Base-by-base conservation (phyloP, 2,329 filamentous ascomycete species). In the Diplodia mutila region DNA sequence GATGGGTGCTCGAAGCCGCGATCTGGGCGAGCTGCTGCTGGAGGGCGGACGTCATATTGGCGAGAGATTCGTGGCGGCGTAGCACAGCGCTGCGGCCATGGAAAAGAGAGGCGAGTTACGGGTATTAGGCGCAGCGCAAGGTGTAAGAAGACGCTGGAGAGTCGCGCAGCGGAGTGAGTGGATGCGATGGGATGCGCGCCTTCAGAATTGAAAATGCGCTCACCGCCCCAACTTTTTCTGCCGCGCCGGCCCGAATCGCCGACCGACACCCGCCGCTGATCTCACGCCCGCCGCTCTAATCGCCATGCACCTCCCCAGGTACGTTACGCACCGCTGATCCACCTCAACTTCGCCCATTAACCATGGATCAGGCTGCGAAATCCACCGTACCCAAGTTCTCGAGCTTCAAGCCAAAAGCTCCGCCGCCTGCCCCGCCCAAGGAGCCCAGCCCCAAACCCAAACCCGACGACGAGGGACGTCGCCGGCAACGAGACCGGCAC, bases 21-120 rank as follows among this genome's bases (percentile, higher is more conserved):
- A 99, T 94, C 78, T 92, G 89, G 84, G 94, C 92, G 83, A 99
- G 85, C 86, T 99, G 96, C 83, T 92, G 89, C 81, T 94, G 91
- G 73, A 99, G 90, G 69, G 93, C 92, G 69, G 93, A 92, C 74
- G 90, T 86, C 93, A 96, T 97, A 68, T 68, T 79, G 75, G 51
- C 51, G 51, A 42, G 64, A 37, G 53, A 29, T 39, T 18, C 34
- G 61, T 25, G 12, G 49, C 39, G 23, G 34, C 65, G 23, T 21
- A 32, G 37, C 21, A 23, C 39, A 51, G 59, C 54, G 57, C 49
- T 65, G 65, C 49, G 69, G 72, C 74, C 75, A 77, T 77, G 72
- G 73, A 69, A 72, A 70, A 54, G 67, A 54, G 55, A 65, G 51
- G 69, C 63, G 69, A n/a, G 16, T n/a, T n/a, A 16, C 32, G n/a